Evolutionary conservation across 2,329 filamentous ascomycete species (phyloP).

Genomic region (Colletotrichum spaethianum): DNA sequence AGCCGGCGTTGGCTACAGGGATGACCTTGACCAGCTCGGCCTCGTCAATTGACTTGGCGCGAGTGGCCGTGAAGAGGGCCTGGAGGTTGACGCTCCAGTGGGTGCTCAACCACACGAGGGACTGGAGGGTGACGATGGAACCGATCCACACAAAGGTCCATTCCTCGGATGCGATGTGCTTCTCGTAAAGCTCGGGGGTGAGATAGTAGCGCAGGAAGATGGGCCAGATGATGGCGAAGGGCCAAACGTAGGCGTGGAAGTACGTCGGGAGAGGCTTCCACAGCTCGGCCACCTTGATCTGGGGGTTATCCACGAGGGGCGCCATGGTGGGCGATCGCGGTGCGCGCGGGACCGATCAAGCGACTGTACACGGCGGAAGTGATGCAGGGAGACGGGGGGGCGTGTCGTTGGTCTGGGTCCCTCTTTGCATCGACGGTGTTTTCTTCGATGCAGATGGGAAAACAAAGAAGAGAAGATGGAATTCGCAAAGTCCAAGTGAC

Average conservation of each 20-base stretch:
- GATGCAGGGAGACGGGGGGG: not conserved
- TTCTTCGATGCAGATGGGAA: constrained; percentile 15
- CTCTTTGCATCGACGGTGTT: constrained; percentile 13
- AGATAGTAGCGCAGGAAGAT: constrained; percentile 91
- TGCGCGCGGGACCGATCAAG: constrained; percentile 14
- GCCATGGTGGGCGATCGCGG: constrained; percentile 64
- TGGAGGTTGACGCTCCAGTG: constrained; percentile 96
- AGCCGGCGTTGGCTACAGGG: constrained; percentile 89
- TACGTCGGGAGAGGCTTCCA: constrained; percentile 87
- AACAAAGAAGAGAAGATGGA: not conserved
- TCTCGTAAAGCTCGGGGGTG: constrained; percentile 85
- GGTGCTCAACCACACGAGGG: constrained; percentile 93
- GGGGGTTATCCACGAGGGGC: constrained; percentile 90
- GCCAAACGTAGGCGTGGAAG: constrained; percentile 92
- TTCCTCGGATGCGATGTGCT: constrained; percentile 92
- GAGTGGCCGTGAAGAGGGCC: constrained; percentile 84
- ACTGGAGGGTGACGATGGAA: constrained; percentile 88
- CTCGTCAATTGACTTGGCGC: constrained; percentile 77
- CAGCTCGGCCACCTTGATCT: constrained; percentile 90
- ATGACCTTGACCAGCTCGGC: constrained; percentile 94
- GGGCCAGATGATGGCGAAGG: constrained; percentile 93
- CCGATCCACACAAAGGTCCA: constrained; percentile 98
- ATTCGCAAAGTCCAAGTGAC: constrained; percentile 8
- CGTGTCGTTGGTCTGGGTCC: not conserved
- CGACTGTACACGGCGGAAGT: not conserved